Evolutionary conservation across 139 green algal genomes (phyloP), one percentile per base, ranked within the genome.

Genomic region (Mesostigma viride): DNA sequence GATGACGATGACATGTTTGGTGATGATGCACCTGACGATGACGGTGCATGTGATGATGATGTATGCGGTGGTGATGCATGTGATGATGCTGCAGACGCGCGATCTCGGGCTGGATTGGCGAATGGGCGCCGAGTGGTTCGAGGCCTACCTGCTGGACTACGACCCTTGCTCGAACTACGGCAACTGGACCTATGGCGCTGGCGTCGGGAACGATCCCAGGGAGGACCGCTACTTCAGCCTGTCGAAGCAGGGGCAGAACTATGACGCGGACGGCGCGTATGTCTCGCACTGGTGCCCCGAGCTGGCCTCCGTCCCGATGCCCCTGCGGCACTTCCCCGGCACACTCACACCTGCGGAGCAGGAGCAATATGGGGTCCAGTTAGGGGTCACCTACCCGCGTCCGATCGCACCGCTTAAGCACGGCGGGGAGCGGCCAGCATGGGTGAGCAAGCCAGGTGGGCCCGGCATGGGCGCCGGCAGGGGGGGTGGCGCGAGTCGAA

Each of bases 81-180:
- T n/a, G n/a, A n/a, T n/a, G n/a, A n/a, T n/a, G n/a, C n/a, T n/a
- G n/a, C n/a, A n/a, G 32, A 40, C 78, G 1, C 80, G 95, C 11
- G 91, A 98, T 75, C 69, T 95, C 61, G 85, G 87, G 1, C 24
- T 95, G 5, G 92, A 98, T 83, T 98, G 92, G 92, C 76, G 92
- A 17, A 58, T 76, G 46, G 90, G 89, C 1, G 90, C 80, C 0
- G 85, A 92, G 65, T 86, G 75, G 69, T 96, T 95, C 74, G 90
- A 96, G 76, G 69, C 64, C n/a, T 58, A 80, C 31, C 86, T 98
- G 65, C 69, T 95, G 4, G 91, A 97, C 80, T 91, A 97, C 64
- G 90, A 97, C 67, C 44, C 57, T 1, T 24, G 32, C 4, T 74
- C 76, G 67, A 97, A 97, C 76, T 97, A 87, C 79, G 90, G 90